Base-by-base conservation (phyloP, 2,329 filamentous ascomycete species). In the Penicillium freii region DNA sequence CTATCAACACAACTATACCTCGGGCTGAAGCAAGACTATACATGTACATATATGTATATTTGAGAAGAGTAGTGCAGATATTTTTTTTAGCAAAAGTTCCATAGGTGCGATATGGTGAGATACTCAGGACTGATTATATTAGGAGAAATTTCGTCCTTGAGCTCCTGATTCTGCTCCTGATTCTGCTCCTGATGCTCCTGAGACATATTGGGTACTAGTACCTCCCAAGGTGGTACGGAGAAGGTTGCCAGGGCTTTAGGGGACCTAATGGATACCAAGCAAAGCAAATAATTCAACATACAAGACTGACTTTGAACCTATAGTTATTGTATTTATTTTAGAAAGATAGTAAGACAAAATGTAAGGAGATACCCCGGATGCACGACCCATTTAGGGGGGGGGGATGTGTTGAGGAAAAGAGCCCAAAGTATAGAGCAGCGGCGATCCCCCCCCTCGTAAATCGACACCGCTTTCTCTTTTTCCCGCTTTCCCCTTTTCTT, bases 381-480 rank as follows among this genome's bases (percentile, higher is more conserved):
- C 51, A 50, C 40, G 42, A 39, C 29, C 39, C 40, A 45, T 48
- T 36, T 47, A n/a, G 17, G 50, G 48, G 48, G 50, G 48, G 48
- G 48, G 34, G 54, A 33, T 15, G 33, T 38, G 29, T 40, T 51
- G 27, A 40, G 27, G 31, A 39, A 27, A 27, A 27, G 7, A 25
- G 31, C 2, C 15, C n/a, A 47, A 47, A 50, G 34, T 40, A 38
- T 61, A 46, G 48, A 59, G 57, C 58, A 64, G 44, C 60, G 62
- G 53, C 60, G 63, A 66, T 66, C 62, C 56, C 54, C 58, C 63
- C 63, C 57, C 61, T 56, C 54, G 54, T 61, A 60, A 61, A 51
- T 52, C 46, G 59, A 60, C 62, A 66, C 64, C 62, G 60, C 59
- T 62, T 64, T 66, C 54, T 62, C 60, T 56, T 62, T 54, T 62